Evolutionary conservation across 108 stramenopile species (phyloP).

Genomic region (Cafeteria roenbergensis): DNA sequence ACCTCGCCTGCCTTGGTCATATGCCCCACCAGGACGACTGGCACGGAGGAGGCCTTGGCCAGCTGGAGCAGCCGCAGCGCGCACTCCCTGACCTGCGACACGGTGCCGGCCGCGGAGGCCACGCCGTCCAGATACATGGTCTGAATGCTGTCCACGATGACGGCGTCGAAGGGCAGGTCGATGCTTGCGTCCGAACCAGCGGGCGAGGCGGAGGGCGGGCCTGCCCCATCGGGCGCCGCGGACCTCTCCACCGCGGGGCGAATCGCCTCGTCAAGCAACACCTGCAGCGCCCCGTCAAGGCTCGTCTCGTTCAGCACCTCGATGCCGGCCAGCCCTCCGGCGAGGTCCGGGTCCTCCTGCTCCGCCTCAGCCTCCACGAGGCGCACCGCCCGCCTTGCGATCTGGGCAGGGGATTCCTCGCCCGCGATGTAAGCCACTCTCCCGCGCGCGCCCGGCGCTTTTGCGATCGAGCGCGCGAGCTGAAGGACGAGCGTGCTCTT

Average conservation of each 20-base stretch:
- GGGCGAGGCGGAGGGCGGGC: too few relatives aligned
- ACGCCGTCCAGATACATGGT: conserved; percentile 66
- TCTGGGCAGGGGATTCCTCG: conserved; percentile 78
- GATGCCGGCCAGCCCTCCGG: conserved; percentile 48
- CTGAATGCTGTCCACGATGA: conserved; percentile 81
- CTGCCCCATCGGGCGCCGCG: conserved; percentile 7
- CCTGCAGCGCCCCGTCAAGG: conserved; percentile 43
- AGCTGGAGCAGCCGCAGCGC: conserved; percentile 63
- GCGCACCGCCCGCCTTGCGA: conserved; percentile 61
- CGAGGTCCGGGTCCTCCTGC: conserved; percentile 37
- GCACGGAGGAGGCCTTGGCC: conserved; percentile 69
- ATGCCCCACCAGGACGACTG: conserved; percentile 76
- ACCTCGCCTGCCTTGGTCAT: conserved; percentile 81
- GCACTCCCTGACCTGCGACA: conserved; percentile 57
- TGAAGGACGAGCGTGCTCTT: conserved; percentile 42
- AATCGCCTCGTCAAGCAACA: conserved; percentile 13
- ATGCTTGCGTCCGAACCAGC: too few relatives aligned
- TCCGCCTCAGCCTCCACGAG: too few relatives aligned
- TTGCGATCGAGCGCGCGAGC: conserved; percentile 25
- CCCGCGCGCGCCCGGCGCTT: too few relatives aligned
- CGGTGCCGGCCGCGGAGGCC: conserved; percentile 56
- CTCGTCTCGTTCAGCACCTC: conserved; percentile 43
- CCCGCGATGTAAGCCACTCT: conserved; percentile 81
- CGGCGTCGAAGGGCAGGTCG: conserved; percentile 40
- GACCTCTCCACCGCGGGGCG: too few relatives aligned